A percentile compares a stretch with the other conserved stretches of the same genome.
Conservation (phyloP, 2,329 filamentous ascomycete genomes). For the Xylariaceae sp. region DNA sequence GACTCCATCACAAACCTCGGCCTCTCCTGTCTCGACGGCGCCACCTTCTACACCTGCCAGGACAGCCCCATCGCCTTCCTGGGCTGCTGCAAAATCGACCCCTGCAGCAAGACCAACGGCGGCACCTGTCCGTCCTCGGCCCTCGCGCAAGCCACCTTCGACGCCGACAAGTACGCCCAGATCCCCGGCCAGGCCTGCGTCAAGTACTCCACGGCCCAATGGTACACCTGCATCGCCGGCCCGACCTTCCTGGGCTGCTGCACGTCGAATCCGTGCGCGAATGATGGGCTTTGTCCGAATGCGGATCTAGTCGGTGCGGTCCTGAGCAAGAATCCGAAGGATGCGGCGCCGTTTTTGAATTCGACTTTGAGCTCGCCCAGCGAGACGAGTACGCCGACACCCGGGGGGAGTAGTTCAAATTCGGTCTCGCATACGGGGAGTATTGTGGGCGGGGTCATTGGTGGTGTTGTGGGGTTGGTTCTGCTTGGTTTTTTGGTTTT, state of each 20-base stretch:
- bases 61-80: slow-evolving; percentile 19
- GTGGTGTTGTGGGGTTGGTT: slow-evolving; percentile 8
- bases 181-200: slow-evolving; percentile 18
- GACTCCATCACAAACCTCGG: slow-evolving; percentile 19
- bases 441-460: slow-evolving; percentile 18
- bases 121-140: slow-evolving; percentile 9
- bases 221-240: slow-evolving; percentile 23
- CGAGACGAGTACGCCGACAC: neutral
- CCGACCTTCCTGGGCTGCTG: slow-evolving; percentile 27
- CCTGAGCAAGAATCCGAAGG: slow-evolving; percentile 9
- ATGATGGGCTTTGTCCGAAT: slow-evolving; percentile 8
- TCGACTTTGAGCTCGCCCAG: neutral
- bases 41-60: slow-evolving; percentile 22
- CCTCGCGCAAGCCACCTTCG: slow-evolving; percentile 17
- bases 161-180: slow-evolving; percentile 6
- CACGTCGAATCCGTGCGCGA: slow-evolving; percentile 18
- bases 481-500: slow-evolving; percentile 12
- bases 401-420: neutral
- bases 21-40: slow-evolving; percentile 21
- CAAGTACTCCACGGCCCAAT: neutral
- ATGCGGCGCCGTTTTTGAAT: slow-evolving; percentile 13
- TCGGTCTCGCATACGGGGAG: neutral
- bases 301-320: slow-evolving; percentile 11
- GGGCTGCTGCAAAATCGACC: slow-evolving; percentile 24
- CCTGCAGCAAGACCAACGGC: slow-evolving; percentile 13